Evolutionary conservation across 306 rosid genomes (phyloP).

Genomic region (Inga laurina): DNA sequence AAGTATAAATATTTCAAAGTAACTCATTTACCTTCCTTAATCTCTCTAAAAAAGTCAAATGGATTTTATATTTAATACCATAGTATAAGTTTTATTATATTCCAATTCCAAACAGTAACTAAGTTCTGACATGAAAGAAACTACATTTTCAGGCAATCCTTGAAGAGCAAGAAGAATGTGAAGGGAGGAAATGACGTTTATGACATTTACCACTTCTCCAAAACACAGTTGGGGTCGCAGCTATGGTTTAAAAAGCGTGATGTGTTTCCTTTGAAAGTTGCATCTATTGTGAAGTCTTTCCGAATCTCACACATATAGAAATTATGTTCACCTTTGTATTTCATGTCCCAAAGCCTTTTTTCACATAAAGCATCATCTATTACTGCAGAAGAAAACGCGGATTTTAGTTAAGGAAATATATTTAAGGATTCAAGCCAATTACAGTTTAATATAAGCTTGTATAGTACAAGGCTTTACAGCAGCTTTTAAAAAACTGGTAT

Average conservation of each 20-base stretch:
- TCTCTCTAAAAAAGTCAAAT: no score
- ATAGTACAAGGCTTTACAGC: slow-evolving; percentile 5
- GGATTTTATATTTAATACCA: no score
- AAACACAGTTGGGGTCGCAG: slow-evolving; percentile 88
- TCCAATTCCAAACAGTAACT: background rate
- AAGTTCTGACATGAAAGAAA: slow-evolving; percentile 1
- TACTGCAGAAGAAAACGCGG: slow-evolving; percentile 55
- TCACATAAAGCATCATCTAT: slow-evolving; percentile 85
- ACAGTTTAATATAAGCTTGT: background rate
- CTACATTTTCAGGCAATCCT: background rate
- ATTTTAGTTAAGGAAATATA: slow-evolving; percentile 20
- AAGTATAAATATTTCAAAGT: no score
- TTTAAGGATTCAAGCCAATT: background rate
- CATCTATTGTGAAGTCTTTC: slow-evolving; percentile 93
- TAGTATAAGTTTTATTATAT: background rate
- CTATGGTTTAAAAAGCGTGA: slow-evolving; percentile 91
- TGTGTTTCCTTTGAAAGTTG: slow-evolving; percentile 87
- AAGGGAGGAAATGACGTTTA: background rate
- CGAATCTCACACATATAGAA: slow-evolving; percentile 95
- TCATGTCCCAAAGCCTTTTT: slow-evolving; percentile 93
- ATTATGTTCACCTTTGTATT: slow-evolving; percentile 68
- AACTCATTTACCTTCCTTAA: no score
- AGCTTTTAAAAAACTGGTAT: slow-evolving; percentile 2
- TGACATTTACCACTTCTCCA: slow-evolving; percentile 86
- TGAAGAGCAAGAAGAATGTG: slow-evolving; percentile 7